Evolutionary conservation across 345 rosid species (phyloP), one percentile per base, ranked within the genome.

Genomic region (Citrus medica): DNA sequence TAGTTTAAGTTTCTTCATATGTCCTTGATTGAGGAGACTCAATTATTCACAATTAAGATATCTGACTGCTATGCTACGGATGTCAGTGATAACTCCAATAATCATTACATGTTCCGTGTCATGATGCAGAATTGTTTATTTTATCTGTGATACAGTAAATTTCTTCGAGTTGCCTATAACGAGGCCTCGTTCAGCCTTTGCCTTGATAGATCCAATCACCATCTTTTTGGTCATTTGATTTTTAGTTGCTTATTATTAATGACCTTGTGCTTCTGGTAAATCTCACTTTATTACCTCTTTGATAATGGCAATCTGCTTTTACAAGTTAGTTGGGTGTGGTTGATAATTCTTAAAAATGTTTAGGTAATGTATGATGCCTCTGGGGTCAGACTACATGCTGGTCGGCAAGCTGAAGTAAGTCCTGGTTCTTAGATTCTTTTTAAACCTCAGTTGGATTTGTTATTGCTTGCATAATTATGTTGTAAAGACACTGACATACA

Each of bases 311-410:
- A n/a, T 60, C 22, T 73, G 56, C 59, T 40, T 48, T 3, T 63
- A 19, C 8, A 6, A 78, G 65, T 24, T 25, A 58, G 32, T 37
- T 48, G 58, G 61, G 40, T 53, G 46, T 74, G 69, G 17, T 69
- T 62, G 30, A 33, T 61, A 7, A 16, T 67, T 33, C 79, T 19
- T 27, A 24, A 17, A 33, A 58, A 27, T 58, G 58, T 86, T 75
- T 81, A 95, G 99, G 99, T 95, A 14, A 95, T 93, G 99, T 95
- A 92, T 84, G 99, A 95, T 87, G 99, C 99, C 24, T 88, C 98
- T 1, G 99, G 99, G 25, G 91, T 95, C 76, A 90, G 99, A 80
- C 94, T 88, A 79, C 99, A 93, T 83, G 99, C 99, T 78, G 99
- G 99, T 73, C 97, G 96, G 77, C 99, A 95, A 85, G 99, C 98